These are phyloP conservation scores for Sequoiadendron giganteum DNA, from an alignment of 75 land plant species.

Conservation along the genomic window DNA sequence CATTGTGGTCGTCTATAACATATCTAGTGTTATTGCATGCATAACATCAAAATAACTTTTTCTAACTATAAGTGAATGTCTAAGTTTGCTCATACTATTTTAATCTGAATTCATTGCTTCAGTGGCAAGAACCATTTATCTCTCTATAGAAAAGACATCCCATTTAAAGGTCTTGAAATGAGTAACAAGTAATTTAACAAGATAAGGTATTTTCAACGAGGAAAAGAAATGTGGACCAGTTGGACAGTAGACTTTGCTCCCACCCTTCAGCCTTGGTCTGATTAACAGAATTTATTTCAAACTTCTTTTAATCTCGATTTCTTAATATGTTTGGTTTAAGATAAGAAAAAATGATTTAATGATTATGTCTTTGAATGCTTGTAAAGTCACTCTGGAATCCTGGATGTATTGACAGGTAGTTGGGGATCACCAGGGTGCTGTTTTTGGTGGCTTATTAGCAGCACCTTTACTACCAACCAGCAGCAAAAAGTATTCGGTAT, in stretches of 20 bases:
- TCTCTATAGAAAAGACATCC: background rate
- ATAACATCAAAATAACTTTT: background rate
- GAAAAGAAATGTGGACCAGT: background rate
- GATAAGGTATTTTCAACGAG: background rate
- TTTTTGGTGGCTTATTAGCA: slow-evolving; percentile 88
- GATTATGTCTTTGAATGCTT: background rate
- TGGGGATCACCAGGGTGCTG: slow-evolving; percentile 76
- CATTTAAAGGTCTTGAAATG: background rate
- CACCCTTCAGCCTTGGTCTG: background rate
- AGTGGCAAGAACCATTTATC: background rate
- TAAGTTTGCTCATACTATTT: background rate
- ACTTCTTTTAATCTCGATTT: background rate
- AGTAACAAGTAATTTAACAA: background rate
- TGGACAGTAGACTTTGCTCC: background rate
- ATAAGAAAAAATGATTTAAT: background rate
- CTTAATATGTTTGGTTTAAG: background rate
- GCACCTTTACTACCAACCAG: slow-evolving; percentile 69
- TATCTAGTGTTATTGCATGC: background rate
- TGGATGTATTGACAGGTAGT: slow-evolving; percentile 42
- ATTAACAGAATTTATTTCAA: background rate
- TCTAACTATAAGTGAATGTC: background rate
- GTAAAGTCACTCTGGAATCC: background rate
- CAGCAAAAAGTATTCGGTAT: slow-evolving; percentile 78
- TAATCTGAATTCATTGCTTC: background rate
- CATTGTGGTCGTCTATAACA: too few species aligned